These are phyloP conservation scores for Skeletonema marinoi DNA, from an alignment of 108 stramenopile species.

Conservation along the genomic window DNA sequence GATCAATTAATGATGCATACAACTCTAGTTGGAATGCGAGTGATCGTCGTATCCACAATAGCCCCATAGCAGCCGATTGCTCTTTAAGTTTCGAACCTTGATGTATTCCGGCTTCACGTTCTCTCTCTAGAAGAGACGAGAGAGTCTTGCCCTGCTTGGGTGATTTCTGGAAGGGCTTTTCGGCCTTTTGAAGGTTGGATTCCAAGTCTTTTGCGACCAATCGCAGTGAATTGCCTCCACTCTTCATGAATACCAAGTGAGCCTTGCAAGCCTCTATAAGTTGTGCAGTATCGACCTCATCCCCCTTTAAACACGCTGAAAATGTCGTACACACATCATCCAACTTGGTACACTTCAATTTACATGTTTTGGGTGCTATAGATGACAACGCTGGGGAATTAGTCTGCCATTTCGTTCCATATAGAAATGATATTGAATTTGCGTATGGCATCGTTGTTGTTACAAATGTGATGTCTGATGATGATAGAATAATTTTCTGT, in stretches of 20 bases:
- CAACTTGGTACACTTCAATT: constrained; percentile 25
- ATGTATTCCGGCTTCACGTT: constrained; percentile 42
- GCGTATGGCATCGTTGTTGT: not conserved
- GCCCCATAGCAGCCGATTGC: constrained; percentile 61
- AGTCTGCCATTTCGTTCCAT: constrained; percentile 1
- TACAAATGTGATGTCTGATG: not conserved
- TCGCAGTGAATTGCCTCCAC: constrained; percentile 37
- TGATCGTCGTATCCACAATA: constrained; percentile 64
- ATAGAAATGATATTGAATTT: not conserved
- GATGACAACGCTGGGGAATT: not conserved
- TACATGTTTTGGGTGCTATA: not conserved
- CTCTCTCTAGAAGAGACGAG: constrained; percentile 37
- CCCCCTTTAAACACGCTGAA: constrained; percentile 13
- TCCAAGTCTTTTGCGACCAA: constrained; percentile 59
- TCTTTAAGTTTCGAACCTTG: constrained; percentile 47
- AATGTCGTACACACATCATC: constrained; percentile 40
- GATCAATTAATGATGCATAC: constrained; percentile 35
- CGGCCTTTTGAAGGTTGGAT: constrained; percentile 56
- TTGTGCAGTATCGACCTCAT: constrained; percentile 49
- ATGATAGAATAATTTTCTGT: not conserved
- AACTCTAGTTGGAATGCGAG: constrained; percentile 58
- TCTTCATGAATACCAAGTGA: constrained; percentile 43
- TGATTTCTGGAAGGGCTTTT: constrained; percentile 36
- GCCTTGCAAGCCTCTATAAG: constrained; percentile 53
- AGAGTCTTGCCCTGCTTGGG: constrained; percentile 39